phyloP scores from a whole-genome alignment of 2,329 filamentous ascomycete genomes.

The Fusarium cicatricum region DNA sequence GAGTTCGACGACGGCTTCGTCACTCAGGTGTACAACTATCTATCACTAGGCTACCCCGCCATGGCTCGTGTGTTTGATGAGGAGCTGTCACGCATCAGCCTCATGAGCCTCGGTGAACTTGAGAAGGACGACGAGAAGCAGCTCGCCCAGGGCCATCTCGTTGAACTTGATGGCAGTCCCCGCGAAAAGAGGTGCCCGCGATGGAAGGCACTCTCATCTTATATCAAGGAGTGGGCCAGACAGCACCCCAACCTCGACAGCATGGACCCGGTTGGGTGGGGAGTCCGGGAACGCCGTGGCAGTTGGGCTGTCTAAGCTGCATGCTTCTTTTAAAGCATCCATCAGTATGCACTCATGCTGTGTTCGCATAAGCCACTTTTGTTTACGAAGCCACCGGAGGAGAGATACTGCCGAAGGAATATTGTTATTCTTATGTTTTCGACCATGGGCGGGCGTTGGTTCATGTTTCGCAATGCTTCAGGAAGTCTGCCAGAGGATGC shows the following conservation, averaged over 20 bases:
- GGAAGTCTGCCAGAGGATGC: constrained; percentile 3
- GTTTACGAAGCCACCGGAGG: background rate
- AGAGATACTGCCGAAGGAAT: constrained; percentile 3
- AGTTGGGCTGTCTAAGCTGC: constrained; percentile 72
- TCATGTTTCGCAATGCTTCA: constrained; percentile 11
- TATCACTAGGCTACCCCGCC: constrained; percentile 90
- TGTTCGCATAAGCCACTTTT: constrained; percentile 2
- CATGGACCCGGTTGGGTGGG: constrained; percentile 70
- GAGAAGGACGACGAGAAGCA: constrained; percentile 71
- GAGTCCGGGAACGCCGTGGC: constrained; percentile 70
- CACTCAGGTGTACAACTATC: constrained; percentile 96
- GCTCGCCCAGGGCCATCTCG: constrained; percentile 77
- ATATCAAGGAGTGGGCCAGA: constrained; percentile 88
- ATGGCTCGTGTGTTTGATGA: constrained; percentile 84
- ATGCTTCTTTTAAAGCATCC: background rate
- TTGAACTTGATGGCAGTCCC: constrained; percentile 57
- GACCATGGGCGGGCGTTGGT: constrained; percentile 31
- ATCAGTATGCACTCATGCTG: constrained; percentile 1
- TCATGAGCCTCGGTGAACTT: constrained; percentile 73
- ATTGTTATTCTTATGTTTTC: constrained; percentile 8
- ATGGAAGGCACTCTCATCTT: constrained; percentile 84
- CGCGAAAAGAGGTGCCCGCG: constrained; percentile 68
- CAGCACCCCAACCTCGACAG: constrained; percentile 80
- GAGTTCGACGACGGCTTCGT: constrained; percentile 88
- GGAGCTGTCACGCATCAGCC: constrained; percentile 83